phyloP scores from a whole-genome alignment of 139 green algal genomes.

The Chlamydomonas eustigma region DNA sequence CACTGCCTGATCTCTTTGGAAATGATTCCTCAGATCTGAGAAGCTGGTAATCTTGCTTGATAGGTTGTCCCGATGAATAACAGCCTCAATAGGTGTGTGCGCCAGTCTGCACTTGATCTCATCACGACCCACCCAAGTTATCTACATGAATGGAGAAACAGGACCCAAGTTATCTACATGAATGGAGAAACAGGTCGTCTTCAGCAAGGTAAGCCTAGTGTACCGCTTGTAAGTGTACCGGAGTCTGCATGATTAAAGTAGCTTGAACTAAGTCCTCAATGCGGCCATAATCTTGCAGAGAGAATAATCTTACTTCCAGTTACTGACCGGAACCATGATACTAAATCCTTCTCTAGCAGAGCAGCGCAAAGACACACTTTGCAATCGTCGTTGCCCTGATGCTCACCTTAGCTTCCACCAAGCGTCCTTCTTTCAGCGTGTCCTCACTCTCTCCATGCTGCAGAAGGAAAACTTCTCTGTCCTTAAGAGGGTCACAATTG shows the following conservation, averaged over 20 bases:
- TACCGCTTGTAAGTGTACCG: too few relatives aligned
- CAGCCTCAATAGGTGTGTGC: constrained; percentile 43
- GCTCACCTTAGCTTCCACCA: constrained; percentile 43
- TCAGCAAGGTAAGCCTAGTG: too few relatives aligned
- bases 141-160: constrained; percentile 11
- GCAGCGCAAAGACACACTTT: too few relatives aligned
- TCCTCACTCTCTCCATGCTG: constrained; percentile 45
- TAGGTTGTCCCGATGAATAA: constrained; percentile 27
- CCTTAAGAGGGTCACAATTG: constrained; percentile 6
- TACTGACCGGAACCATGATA: too few relatives aligned
- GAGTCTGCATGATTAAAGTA: too few relatives aligned
- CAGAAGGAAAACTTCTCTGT: constrained; percentile 62
- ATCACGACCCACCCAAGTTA: constrained; percentile 31
- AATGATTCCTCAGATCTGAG: background rate
- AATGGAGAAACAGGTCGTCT: too few relatives aligned
- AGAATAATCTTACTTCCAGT: too few relatives aligned
- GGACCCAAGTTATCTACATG: constrained; percentile 27
- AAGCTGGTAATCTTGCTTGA: background rate
- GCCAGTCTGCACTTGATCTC: constrained; percentile 30
- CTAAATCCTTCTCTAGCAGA: too few relatives aligned
- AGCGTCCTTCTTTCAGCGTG: constrained; percentile 26
- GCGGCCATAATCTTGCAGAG: too few relatives aligned
- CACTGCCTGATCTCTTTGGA: constrained; percentile 11
- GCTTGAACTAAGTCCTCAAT: too few relatives aligned
- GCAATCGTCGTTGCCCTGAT: too few relatives aligned